These are phyloP conservation scores for Stereum hirsutum DNA, from an alignment of 1,284 basidiomycete species.

Conservation along the genomic window DNA sequence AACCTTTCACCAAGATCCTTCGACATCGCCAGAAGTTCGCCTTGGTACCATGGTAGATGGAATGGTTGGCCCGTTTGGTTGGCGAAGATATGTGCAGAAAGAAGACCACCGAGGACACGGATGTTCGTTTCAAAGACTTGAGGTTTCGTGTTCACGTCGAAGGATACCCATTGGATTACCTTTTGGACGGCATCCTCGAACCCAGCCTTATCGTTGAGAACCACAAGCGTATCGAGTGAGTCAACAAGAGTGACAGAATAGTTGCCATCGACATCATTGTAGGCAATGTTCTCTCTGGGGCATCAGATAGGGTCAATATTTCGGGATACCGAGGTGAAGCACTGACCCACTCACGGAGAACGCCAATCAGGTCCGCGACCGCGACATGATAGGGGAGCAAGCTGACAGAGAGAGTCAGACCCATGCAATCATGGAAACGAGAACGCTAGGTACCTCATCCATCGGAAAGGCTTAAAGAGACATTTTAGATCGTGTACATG, in stretches of 20 bases:
- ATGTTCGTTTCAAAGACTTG: constrained; percentile 92
- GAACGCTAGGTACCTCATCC: constrained; percentile 50
- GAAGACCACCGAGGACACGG: constrained; percentile 78
- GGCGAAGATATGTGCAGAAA: constrained; percentile 82
- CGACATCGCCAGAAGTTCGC: constrained; percentile 72
- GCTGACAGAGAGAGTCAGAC: constrained; percentile 28
- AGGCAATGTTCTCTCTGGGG: constrained; percentile 47
- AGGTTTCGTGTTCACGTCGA: constrained; percentile 83
- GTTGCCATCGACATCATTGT: constrained; percentile 84
- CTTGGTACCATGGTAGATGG: constrained; percentile 67
- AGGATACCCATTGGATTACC: constrained; percentile 71
- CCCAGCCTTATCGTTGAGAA: constrained; percentile 61
- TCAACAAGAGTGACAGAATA: constrained; percentile 80
- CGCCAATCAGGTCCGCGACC: constrained; percentile 77
- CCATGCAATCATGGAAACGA: background rate
- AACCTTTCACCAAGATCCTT: constrained; percentile 78
- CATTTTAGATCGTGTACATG: background rate
- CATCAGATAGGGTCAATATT: constrained; percentile 4
- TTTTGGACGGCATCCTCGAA: constrained; percentile 73
- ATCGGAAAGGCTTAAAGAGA: constrained; percentile 59
- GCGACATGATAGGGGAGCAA: constrained; percentile 80
- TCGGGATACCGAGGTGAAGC: constrained; percentile 8
- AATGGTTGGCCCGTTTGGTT: constrained; percentile 56
- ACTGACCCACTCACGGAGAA: constrained; percentile 48
- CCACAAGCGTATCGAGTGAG: constrained; percentile 73